Percentiles rank a stretch among this genome's conserved stretches.
Conservation (phyloP, 495 filamentous ascomycete genomes). For the Tuber umbilicatum region DNA sequence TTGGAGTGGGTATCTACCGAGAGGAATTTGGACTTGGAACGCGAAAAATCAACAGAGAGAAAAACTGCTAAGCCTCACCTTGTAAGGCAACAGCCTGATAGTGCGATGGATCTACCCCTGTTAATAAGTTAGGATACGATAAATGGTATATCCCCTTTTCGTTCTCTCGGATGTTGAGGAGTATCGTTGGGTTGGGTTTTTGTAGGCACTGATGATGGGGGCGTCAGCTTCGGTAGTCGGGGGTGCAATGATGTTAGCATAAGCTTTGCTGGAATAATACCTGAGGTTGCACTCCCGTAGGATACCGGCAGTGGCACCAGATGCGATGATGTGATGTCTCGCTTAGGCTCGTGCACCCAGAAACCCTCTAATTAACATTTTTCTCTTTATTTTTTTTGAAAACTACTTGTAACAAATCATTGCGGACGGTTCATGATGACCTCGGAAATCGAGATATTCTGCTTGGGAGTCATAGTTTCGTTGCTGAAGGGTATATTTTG, state of each 20-base stretch:
- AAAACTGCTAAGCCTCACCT: not conserved
- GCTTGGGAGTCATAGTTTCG: not conserved
- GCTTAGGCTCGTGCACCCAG: not conserved
- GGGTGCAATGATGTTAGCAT: not conserved
- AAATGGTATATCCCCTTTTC: not conserved
- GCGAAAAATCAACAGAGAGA: not conserved
- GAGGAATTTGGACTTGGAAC: not conserved
- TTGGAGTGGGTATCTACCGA: not conserved
- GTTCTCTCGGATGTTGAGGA: not conserved
- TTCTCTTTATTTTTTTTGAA: not conserved
- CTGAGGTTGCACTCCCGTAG: too few species aligned
- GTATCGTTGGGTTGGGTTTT: not conserved
- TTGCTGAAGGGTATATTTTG: too few species aligned
- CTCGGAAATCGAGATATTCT: not conserved
- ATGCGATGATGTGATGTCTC: not conserved
- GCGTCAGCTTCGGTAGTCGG: not conserved
- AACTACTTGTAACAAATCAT: not conserved
- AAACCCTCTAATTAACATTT: not conserved
- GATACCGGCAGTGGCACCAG: not conserved
- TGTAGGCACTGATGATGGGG: not conserved
- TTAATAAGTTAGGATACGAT: not conserved
- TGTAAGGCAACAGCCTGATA: not conserved
- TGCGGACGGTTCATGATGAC: not conserved
- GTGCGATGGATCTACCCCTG: not conserved
- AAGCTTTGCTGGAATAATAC: not conserved